Conservation (phyloP, 2,329 filamentous ascomycete genomes). For the Scolecobasidium constrictum region DNA sequence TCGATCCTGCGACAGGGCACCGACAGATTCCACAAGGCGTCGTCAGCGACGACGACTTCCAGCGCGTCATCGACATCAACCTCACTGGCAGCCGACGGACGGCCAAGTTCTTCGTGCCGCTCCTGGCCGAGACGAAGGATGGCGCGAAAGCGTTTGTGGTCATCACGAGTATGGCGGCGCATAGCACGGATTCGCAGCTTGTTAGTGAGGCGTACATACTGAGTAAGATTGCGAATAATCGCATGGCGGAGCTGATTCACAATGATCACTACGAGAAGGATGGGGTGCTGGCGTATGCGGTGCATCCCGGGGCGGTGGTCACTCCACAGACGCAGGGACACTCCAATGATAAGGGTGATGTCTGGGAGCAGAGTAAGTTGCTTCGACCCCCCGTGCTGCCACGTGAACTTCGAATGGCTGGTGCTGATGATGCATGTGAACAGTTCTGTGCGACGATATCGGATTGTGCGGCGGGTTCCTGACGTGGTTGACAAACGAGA, state of each 20-base stretch:
- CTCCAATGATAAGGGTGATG: slow-evolving; percentile 7
- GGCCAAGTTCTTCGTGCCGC: slow-evolving; percentile 11
- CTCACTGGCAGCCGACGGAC: slow-evolving; percentile 5
- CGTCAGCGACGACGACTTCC: slow-evolving; percentile 11
- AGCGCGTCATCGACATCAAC: slow-evolving; percentile 11
- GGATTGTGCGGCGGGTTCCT: slow-evolving; percentile 8
- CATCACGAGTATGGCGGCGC: slow-evolving; percentile 8
- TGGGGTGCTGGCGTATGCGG: slow-evolving; percentile 12
- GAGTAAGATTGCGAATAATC: slow-evolving; percentile 12
- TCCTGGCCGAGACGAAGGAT: slow-evolving; percentile 10
- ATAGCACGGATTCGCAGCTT: background rate
- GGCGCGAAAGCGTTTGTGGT: slow-evolving; percentile 9
- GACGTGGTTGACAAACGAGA: slow-evolving; percentile 15
- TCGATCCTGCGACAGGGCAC: slow-evolving; percentile 1
- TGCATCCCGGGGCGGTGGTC: slow-evolving; percentile 14
- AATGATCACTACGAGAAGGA: slow-evolving; percentile 11
- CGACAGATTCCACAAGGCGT: slow-evolving; percentile 5
- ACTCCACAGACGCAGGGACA: slow-evolving; percentile 13
- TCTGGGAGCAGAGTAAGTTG: slow-evolving; percentile 9
- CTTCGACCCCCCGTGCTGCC: no score
- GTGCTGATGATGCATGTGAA: no score
- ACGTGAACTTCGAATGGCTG: no score
- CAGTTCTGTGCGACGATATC: slow-evolving; percentile 11
- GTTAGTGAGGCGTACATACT: slow-evolving; percentile 10
- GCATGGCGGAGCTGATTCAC: slow-evolving; percentile 13